phyloP scores from a whole-genome alignment of 2,329 filamentous ascomycete species.

The Ceratocystis lukuohia region DNA sequence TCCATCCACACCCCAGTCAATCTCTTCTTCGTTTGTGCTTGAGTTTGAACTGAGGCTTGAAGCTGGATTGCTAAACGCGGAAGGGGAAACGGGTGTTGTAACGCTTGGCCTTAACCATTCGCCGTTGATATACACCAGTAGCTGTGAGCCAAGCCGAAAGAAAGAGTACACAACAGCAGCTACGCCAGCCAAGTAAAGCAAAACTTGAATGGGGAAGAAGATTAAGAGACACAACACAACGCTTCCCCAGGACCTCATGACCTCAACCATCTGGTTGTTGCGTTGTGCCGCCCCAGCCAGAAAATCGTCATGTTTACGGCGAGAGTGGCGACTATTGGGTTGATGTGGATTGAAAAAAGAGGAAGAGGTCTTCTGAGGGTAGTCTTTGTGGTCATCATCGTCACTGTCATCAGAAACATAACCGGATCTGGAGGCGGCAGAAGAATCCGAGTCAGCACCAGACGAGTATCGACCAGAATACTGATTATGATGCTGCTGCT shows the following conservation, averaged over 20 bases:
- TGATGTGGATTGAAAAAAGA: neutral
- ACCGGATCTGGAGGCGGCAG: neutral
- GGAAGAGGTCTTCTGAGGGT: neutral
- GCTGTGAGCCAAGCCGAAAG: constrained; percentile 8
- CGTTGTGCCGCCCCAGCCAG: neutral
- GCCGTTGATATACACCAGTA: constrained; percentile 2
- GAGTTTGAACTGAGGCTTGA: constrained; percentile 12
- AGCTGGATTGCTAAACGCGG: no score
- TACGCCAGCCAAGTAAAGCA: constrained; percentile 9
- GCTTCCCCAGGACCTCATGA: constrained; percentile 13
- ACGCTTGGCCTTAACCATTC: neutral
- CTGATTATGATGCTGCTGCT: constrained; percentile 1
- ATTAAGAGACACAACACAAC: constrained; percentile 12
- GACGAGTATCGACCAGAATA: neutral
- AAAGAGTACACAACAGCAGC: constrained; percentile 6
- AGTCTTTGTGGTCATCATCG: neutral
- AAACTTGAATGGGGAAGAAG: constrained; percentile 15
- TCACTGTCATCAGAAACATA: constrained; percentile 1
- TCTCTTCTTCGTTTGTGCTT: constrained; percentile 26
- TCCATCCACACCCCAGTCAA: constrained; percentile 24
- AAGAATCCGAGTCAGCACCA: neutral
- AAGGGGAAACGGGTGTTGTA: neutral
- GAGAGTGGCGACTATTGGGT: neutral
- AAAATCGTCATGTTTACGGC: constrained; percentile 5
- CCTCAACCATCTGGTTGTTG: constrained; percentile 6